Conservation (phyloP, 176 grass and related monocot genomes). For the Otatea glauca region DNA sequence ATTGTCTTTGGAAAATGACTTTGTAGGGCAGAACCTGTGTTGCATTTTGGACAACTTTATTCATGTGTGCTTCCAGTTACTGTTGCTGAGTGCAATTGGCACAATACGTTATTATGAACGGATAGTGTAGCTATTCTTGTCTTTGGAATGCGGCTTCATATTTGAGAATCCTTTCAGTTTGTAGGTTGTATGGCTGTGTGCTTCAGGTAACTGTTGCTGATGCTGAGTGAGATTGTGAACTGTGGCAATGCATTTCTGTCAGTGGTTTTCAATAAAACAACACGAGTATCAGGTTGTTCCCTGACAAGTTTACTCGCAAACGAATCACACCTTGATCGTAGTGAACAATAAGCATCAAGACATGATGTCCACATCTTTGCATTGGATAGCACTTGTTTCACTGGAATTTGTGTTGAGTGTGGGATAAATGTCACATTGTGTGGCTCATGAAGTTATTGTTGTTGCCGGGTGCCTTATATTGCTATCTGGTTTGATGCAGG, state of each 20-base stretch:
- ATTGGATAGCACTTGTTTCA: not conserved
- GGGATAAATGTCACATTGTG: not conserved
- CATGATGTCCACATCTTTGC: not conserved
- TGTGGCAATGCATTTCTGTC: not conserved
- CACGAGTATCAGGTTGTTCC: not conserved
- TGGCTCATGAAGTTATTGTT: not conserved
- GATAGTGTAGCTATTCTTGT: constrained; percentile 15
- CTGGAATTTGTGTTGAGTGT: too few species aligned
- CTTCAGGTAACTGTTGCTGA: constrained; percentile 6
- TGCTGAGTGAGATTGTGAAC: not conserved
- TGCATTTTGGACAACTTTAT: constrained; percentile 28
- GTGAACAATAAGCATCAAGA: not conserved
- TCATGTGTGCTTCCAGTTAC: not conserved
- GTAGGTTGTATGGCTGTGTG: not conserved
- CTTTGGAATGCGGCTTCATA: not conserved
- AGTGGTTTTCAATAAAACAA: not conserved
- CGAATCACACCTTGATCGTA: not conserved
- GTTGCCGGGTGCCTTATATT: not conserved
- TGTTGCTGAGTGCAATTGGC: not conserved
- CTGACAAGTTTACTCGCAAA: not conserved
- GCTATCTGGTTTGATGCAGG: not conserved
- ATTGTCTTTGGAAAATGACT: not conserved
- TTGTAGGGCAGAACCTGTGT: not conserved
- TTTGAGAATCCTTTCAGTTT: constrained; percentile 1
- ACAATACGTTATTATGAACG: not conserved